These are phyloP conservation scores for Echeveria elegans DNA, from an alignment of 164 flowering plant species.

Conservation along the genomic window DNA sequence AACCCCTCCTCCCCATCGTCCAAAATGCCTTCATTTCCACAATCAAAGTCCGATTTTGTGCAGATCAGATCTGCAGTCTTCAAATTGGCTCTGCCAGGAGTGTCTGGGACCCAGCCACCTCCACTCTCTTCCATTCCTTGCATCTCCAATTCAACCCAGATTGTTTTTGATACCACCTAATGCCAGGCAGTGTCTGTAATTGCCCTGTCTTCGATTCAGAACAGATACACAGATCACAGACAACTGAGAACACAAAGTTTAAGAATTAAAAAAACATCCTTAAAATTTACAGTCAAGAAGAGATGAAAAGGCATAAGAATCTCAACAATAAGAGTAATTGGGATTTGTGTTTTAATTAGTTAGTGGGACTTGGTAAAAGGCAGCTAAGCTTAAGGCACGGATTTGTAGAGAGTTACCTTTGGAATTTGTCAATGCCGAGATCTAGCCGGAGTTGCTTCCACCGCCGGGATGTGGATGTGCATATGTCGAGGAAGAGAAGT, in stretches of 20 bases:
- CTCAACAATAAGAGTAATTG: background rate
- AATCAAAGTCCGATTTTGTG: background rate
- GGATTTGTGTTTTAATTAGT: background rate
- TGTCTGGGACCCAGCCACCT: background rate
- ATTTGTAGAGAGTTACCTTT: slow-evolving; percentile 3
- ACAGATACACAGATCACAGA: no score
- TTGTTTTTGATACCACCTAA: background rate
- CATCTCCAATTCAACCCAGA: background rate
- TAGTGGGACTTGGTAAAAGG: background rate
- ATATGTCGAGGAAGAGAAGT: background rate
- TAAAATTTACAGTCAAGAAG: background rate
- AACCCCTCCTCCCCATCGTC: background rate
- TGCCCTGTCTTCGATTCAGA: no score
- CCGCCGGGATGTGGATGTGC: background rate
- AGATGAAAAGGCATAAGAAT: no score
- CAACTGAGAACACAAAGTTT: background rate
- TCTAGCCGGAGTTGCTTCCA: background rate
- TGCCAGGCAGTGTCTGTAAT: no score
- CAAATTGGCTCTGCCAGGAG: background rate
- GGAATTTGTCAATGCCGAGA: slow-evolving; percentile 3
- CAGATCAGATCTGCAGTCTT: background rate
- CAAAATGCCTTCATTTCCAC: background rate
- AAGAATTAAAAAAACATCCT: no score
- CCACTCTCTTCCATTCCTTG: background rate
- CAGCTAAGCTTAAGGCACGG: background rate